phyloP scores from a whole-genome alignment of 2,329 filamentous ascomycete species.

The Verticillium longisporum region DNA sequence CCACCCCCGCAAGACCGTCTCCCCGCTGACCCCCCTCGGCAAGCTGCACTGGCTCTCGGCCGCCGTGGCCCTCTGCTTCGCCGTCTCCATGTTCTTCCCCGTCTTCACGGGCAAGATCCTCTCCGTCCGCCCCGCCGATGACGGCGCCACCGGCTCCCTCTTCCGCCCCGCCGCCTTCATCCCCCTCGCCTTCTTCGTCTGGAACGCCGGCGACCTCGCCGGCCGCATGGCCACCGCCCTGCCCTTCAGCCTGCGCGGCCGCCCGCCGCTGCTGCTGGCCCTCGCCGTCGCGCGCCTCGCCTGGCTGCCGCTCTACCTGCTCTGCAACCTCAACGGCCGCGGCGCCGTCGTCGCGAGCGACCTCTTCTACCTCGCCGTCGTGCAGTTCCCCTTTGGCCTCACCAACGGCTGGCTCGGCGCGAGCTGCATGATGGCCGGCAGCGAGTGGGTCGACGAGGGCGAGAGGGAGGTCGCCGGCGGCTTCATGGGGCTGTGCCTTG shows the following conservation, averaged over 20 bases:
- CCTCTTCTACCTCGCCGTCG: conserved; percentile 76
- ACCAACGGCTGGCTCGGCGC: conserved; percentile 84
- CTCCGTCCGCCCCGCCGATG: conserved; percentile 26
- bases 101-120: conserved; percentile 71
- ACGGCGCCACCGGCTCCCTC: conserved; percentile 32
- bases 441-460: conserved; percentile 70
- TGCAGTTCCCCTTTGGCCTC: conserved; percentile 78
- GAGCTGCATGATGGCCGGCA: conserved; percentile 85
- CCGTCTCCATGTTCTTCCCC: conserved; percentile 88
- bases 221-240: conserved; percentile 64
- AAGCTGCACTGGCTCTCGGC: conserved; percentile 74
- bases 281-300: conserved; percentile 57
- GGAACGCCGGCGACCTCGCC: conserved; percentile 82
- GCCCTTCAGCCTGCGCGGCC: conserved; percentile 50
- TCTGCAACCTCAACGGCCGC: conserved; percentile 79
- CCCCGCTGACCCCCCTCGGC: conserved; percentile 58
- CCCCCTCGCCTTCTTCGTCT: conserved; percentile 82
- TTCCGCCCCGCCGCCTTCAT: conserved; percentile 76
- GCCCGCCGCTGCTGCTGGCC: conserved; percentile 61
- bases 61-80: conserved; percentile 76
- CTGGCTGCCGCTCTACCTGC: conserved; percentile 78
- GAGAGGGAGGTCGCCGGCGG: conserved; percentile 86
- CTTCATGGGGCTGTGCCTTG: conserved; percentile 91
- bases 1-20: conserved; percentile 39
- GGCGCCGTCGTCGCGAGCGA: conserved; percentile 74